phyloP scores from a whole-genome alignment of 2,329 filamentous ascomycete genomes.

The Neopestalotiopsis rosae region DNA sequence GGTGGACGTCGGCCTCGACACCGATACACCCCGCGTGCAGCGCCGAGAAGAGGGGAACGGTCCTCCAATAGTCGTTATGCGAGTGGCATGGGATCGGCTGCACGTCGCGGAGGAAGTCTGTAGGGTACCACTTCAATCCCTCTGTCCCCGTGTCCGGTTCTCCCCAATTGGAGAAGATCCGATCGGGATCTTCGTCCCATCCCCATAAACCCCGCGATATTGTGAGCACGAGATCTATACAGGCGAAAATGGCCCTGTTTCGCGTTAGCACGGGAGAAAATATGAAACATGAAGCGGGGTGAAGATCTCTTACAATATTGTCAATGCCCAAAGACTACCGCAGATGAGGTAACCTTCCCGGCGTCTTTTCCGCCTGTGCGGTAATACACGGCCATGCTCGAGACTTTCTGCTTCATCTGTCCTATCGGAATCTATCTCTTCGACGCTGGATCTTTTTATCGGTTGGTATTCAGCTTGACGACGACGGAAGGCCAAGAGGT shows the following conservation, averaged over 20 bases:
- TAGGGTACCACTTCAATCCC: slow-evolving; percentile 51
- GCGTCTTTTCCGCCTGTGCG: slow-evolving; percentile 21
- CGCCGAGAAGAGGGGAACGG: slow-evolving; percentile 67
- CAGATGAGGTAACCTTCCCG: slow-evolving; percentile 36
- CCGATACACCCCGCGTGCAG: slow-evolving; percentile 64
- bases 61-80: slow-evolving; percentile 75
- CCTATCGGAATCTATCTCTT: neutral
- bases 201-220: slow-evolving; percentile 36
- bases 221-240: slow-evolving; percentile 38
- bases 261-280: slow-evolving; percentile 23
- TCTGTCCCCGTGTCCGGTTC: slow-evolving; percentile 36
- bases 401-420: slow-evolving; percentile 4
- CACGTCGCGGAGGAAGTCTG: slow-evolving; percentile 59
- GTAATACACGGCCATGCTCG: neutral
- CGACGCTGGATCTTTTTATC: slow-evolving; percentile 1
- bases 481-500: slow-evolving; percentile 11
- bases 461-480: slow-evolving; percentile 13
- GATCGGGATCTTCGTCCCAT: slow-evolving; percentile 34
- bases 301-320: slow-evolving; percentile 36
- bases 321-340: slow-evolving; percentile 41
- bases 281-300: slow-evolving; percentile 23
- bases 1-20: slow-evolving; percentile 74
- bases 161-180: slow-evolving; percentile 34
- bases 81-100: slow-evolving; percentile 66
- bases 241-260: slow-evolving; percentile 36